Percentiles rank a stretch among this genome's conserved stretches.
These are phyloP conservation scores for Globisporangium nunn DNA, from an alignment of 352 stramenopile genomes.

Conservation along the genomic window DNA sequence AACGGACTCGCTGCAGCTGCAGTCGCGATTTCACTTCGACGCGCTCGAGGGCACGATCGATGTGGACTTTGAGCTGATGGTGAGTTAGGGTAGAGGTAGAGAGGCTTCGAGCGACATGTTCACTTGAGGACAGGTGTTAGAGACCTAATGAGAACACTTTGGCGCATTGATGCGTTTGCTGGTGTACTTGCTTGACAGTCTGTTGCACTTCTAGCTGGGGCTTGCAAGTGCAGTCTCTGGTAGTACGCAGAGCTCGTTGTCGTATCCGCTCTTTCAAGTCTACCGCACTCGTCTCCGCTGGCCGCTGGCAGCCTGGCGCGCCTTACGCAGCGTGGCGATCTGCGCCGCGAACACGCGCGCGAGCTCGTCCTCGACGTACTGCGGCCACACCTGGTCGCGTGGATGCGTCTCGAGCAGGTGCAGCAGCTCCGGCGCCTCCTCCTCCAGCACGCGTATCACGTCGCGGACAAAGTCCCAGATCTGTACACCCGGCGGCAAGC, in stretches of 20 bases:
- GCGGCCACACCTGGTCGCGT: slow-evolving; percentile 39
- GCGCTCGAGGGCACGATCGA: slow-evolving; percentile 53
- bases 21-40: slow-evolving; percentile 41
- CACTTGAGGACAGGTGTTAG: too few species aligned
- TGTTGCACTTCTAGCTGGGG: too few species aligned
- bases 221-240: too few species aligned
- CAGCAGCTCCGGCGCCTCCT: slow-evolving; percentile 41
- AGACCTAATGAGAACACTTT: too few species aligned
- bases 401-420: slow-evolving; percentile 44
- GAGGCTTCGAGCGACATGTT: neutral
- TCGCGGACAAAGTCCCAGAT: slow-evolving; percentile 45
- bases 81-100: neutral
- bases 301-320: slow-evolving; percentile 8
- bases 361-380: slow-evolving; percentile 47
- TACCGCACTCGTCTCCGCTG: slow-evolving; percentile 19
- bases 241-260: too few species aligned
- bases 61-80: slow-evolving; percentile 31
- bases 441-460: slow-evolving; percentile 21
- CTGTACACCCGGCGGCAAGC: slow-evolving; percentile 33
- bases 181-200: too few species aligned
- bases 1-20: slow-evolving; percentile 1
- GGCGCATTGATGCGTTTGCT: neutral
- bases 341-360: slow-evolving; percentile 21
- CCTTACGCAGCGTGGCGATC: slow-evolving; percentile 22
- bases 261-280: slow-evolving; percentile 11